Evolutionary conservation across 140 eudicot species (phyloP).

Genomic region (Stevia rebaudiana): DNA sequence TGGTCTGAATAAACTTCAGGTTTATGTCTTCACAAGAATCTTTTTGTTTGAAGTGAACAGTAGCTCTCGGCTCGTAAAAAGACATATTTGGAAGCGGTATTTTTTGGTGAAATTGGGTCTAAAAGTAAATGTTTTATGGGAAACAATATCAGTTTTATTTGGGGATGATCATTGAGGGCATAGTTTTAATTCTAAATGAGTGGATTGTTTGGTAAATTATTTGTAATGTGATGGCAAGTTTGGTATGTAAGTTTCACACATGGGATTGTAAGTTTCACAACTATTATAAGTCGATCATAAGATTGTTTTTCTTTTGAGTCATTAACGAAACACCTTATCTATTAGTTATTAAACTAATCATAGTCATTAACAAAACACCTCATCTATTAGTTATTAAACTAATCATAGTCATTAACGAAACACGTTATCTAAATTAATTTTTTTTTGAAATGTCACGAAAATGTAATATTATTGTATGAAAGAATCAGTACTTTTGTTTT

Average conservation of each 20-base stretch:
- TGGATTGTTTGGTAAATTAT: not conserved
- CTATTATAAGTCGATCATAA: not conserved
- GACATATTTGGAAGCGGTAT: not conserved
- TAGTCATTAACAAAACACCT: no score
- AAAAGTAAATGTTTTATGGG: not conserved
- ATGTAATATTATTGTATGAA: no score
- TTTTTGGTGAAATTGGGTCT: not conserved
- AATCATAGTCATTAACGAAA: no score
- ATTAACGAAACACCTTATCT: no score
- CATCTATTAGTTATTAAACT: no score
- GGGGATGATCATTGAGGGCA: not conserved
- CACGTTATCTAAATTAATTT: no score
- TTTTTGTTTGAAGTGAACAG: slow-evolving; percentile 7
- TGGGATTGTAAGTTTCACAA: not conserved
- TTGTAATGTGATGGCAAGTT: not conserved
- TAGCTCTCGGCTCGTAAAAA: not conserved
- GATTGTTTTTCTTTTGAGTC: not conserved
- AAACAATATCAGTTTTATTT: not conserved
- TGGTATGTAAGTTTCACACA: not conserved
- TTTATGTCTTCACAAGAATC: not conserved
- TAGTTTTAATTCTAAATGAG: not conserved
- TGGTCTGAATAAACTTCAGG: slow-evolving; percentile 42
- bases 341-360: no score
- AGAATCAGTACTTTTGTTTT: no score
- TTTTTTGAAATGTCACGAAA: no score